Percentiles rank a stretch among this genome's conserved stretches.
phyloP scores from a whole-genome alignment of 805 yeast species.

The Metschnikowia corniflorae region DNA sequence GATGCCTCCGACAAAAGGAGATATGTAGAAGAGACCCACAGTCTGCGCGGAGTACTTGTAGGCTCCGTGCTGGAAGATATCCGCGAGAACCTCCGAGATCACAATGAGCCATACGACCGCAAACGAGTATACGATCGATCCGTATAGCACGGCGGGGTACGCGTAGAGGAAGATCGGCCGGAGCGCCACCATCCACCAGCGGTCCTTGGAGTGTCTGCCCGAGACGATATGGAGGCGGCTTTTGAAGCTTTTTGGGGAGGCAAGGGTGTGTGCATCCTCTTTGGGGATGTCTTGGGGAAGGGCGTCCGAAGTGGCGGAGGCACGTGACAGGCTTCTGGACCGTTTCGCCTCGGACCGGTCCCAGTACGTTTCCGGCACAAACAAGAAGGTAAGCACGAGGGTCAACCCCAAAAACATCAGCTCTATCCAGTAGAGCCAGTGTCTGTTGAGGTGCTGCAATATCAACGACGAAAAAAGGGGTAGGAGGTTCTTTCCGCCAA shows the following conservation, averaged over 20 bases:
- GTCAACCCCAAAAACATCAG: conserved; percentile 49
- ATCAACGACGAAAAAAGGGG: conserved; percentile 56
- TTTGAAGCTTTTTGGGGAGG: conserved; percentile 19
- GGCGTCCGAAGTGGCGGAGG: neutral
- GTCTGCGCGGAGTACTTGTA: conserved; percentile 44
- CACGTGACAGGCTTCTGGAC: neutral
- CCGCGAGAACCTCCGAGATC: conserved; percentile 53
- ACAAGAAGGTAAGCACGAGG: conserved; percentile 44
- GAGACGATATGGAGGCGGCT: conserved; percentile 40
- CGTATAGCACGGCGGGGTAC: conserved; percentile 52
- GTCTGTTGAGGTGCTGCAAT: conserved; percentile 46
- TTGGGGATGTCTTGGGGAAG: neutral
- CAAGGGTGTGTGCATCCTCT: conserved; percentile 18
- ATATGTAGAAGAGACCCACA: conserved; percentile 51
- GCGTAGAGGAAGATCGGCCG: conserved; percentile 50
- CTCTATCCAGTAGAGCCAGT: conserved; percentile 61
- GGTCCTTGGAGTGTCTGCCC: conserved; percentile 49
- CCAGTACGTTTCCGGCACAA: conserved; percentile 67
- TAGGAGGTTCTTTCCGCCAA: conserved; percentile 60
- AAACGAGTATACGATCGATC: conserved; percentile 49
- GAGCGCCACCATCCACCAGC: conserved; percentile 53
- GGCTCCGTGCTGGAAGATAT: conserved; percentile 44
- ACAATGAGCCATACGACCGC: conserved; percentile 65
- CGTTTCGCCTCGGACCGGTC: conserved; percentile 32
- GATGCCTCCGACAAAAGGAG: conserved; percentile 57